phyloP scores from a whole-genome alignment of 495 filamentous ascomycete species.

The Penicillium alfredii region DNA sequence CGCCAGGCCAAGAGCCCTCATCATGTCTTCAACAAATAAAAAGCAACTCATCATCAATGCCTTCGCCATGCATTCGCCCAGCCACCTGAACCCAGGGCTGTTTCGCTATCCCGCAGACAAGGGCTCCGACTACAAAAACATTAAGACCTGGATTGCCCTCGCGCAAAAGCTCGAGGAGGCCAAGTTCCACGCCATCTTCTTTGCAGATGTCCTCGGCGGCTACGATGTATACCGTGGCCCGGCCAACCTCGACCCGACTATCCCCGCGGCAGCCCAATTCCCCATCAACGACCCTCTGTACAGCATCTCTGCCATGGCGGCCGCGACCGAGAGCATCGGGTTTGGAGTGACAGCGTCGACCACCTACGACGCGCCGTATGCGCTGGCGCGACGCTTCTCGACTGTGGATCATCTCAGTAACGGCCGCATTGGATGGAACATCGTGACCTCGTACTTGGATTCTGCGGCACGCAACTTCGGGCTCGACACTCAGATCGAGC shows the following conservation, averaged over 20 bases:
- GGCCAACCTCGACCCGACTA: conserved; percentile 50
- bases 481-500: conserved; percentile 50
- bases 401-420: conserved; percentile 64
- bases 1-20: no score
- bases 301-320: conserved; percentile 40
- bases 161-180: conserved; percentile 44
- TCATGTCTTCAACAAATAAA: conserved; percentile 22
- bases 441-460: conserved; percentile 63
- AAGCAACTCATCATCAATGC: conserved; percentile 55
- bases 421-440: conserved; percentile 61
- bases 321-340: conserved; percentile 55
- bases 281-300: conserved; percentile 54
- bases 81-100: conserved; percentile 46
- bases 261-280: conserved; percentile 59
- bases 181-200: conserved; percentile 53
- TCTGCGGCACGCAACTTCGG: conserved; percentile 59
- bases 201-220: conserved; percentile 48
- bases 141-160: conserved; percentile 41
- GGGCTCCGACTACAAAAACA: conserved; percentile 41
- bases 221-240: conserved; percentile 63
- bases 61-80: conserved; percentile 47
- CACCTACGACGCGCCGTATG: conserved; percentile 64
- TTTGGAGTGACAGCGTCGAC: conserved; percentile 62
- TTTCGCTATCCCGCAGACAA: conserved; percentile 45
- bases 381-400: conserved; percentile 58